These are phyloP conservation scores for Amphirosellinia nigrospora DNA, from an alignment of 495 filamentous ascomycete genomes.

Conservation along the genomic window DNA sequence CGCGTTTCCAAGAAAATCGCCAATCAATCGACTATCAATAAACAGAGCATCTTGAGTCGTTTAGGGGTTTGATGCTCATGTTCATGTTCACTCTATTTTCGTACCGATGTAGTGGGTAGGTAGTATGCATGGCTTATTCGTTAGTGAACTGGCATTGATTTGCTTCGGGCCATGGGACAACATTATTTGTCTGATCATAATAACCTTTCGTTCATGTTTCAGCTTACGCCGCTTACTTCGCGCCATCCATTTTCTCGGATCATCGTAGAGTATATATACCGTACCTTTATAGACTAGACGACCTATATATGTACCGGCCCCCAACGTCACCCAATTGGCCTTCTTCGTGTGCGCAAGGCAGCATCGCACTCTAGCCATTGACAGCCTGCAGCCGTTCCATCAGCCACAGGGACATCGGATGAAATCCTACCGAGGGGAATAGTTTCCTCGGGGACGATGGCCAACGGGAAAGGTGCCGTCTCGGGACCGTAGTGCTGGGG, in stretches of 20 bases:
- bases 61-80: neutral
- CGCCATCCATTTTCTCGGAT: neutral
- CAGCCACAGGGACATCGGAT: conserved; percentile 10
- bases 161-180: neutral
- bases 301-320: neutral
- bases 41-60: neutral
- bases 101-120: neutral
- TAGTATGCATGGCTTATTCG: neutral
- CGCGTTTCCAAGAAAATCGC: neutral
- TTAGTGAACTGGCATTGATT: neutral
- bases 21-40: neutral
- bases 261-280: neutral
- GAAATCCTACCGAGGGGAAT: conserved; percentile 16
- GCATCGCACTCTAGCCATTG: neutral
- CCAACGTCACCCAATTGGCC: conserved; percentile 9
- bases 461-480: conserved; percentile 7
- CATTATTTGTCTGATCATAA: neutral
- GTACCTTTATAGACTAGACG: neutral
- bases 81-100: neutral
- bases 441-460: conserved; percentile 5
- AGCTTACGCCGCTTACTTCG: conserved; percentile 21
- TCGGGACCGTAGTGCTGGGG: neutral
- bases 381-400: conserved; percentile 2
- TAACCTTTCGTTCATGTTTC: neutral
- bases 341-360: neutral